A percentile compares a stretch with the other conserved stretches of the same genome.
phyloP scores from a whole-genome alignment of 495 filamentous ascomycete genomes.

The Penicillium macrosclerotiorum region DNA sequence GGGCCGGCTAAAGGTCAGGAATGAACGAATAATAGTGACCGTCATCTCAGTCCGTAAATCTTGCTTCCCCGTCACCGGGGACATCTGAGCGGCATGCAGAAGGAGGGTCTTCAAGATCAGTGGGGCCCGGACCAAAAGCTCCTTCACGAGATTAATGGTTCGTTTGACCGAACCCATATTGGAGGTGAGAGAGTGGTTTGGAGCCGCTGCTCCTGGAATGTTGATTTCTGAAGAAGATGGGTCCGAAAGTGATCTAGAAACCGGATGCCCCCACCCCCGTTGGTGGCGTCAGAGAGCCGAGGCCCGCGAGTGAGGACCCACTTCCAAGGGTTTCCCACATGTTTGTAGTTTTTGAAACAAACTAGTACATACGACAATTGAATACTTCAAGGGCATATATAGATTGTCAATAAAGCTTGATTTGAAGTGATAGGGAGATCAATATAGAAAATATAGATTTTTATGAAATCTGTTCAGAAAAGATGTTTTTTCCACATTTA shows the following conservation, averaged over 20 bases:
- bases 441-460: background rate
- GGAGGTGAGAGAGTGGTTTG: background rate
- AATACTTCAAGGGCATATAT: too few relatives aligned
- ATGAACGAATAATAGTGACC: constrained; percentile 65
- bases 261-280: too few relatives aligned
- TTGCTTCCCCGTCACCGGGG: constrained; percentile 68
- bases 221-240: background rate
- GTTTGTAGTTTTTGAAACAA: too few relatives aligned
- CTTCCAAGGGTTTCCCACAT: too few relatives aligned
- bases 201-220: background rate
- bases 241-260: background rate
- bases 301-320: too few relatives aligned
- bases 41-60: constrained; percentile 75
- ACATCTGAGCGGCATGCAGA: constrained; percentile 62
- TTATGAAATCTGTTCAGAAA: background rate
- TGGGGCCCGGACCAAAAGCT: constrained; percentile 59
- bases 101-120: constrained; percentile 65
- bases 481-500: too few relatives aligned
- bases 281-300: too few relatives aligned
- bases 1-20: constrained; percentile 46
- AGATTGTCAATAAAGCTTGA: too few relatives aligned
- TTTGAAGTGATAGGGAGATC: too few relatives aligned
- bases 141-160: constrained; percentile 39
- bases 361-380: too few relatives aligned
- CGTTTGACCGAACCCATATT: constrained; percentile 36